These are phyloP conservation scores for Trichophaea hybrida DNA, from an alignment of 2,329 filamentous ascomycete genomes.

Conservation along the genomic window DNA sequence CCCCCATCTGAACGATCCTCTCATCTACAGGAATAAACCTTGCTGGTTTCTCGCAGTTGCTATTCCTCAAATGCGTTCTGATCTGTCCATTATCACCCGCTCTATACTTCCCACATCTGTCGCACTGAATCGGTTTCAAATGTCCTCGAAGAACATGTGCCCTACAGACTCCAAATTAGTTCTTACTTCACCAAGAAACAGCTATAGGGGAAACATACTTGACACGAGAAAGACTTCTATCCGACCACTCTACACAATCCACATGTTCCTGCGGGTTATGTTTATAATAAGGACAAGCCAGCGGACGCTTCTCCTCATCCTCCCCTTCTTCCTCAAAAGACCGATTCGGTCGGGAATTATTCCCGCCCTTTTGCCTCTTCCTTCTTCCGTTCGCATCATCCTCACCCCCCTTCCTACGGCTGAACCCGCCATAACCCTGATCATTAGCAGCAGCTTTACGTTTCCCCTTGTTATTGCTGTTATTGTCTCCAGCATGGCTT, in stretches of 20 bases:
- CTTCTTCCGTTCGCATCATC: neutral
- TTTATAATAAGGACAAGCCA: constrained; percentile 12
- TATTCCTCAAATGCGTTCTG: constrained; percentile 5
- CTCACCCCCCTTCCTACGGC: neutral
- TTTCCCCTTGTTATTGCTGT: neutral
- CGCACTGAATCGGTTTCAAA: constrained; percentile 13
- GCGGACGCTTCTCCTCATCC: neutral
- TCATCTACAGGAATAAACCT: neutral
- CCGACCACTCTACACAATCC: neutral
- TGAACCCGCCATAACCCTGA: neutral
- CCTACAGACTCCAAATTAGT: neutral
- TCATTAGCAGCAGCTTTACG: neutral
- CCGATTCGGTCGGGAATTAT: neutral
- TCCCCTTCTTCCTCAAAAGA: neutral
- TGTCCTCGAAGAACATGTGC: constrained; percentile 10
- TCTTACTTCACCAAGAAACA: neutral
- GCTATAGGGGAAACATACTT: constrained; percentile 3
- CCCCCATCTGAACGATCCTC: neutral
- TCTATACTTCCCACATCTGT: constrained; percentile 3
- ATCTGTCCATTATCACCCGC: constrained; percentile 12
- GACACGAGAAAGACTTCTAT: constrained; percentile 1
- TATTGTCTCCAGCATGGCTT: neutral
- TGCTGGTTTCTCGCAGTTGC: constrained; percentile 6
- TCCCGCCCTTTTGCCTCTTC: neutral
- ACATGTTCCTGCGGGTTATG: neutral